A percentile compares a stretch with the other conserved stretches of the same genome.
Conservation (phyloP, 2,329 filamentous ascomycete genomes). For the Chrysoporthe deuterocubensis region DNA sequence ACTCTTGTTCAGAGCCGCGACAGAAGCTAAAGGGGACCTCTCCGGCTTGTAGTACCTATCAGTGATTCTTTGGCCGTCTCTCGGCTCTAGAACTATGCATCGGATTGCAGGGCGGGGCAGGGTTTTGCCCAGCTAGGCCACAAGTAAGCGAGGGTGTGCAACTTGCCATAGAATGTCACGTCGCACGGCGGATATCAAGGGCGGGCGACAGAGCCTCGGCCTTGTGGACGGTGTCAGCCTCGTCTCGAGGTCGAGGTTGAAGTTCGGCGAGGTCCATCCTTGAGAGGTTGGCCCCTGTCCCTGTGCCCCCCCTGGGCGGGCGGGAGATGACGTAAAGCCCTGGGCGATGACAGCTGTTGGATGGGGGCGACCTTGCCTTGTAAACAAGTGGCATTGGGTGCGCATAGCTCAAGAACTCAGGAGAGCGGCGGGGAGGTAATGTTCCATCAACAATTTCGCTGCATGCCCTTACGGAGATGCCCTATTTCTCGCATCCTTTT, state of each 20-base stretch:
- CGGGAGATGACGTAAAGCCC: not conserved
- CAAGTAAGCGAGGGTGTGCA: too few relatives aligned
- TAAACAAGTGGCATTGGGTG: constrained; percentile 1
- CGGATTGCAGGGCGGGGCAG: too few relatives aligned
- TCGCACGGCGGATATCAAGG: too few relatives aligned
- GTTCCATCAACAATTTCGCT: constrained; percentile 19
- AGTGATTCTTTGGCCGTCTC: too few relatives aligned
- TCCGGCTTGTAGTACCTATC: too few relatives aligned
- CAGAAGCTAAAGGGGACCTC: too few relatives aligned
- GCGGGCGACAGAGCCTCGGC: too few relatives aligned
- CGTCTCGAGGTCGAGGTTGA: not conserved
- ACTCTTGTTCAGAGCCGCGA: too few relatives aligned
- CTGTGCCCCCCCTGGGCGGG: not conserved
- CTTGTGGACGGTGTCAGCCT: not conserved
- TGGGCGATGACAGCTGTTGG: not conserved
- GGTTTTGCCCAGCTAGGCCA: too few relatives aligned
- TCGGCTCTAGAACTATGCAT: too few relatives aligned
- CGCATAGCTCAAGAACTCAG: constrained; percentile 3
- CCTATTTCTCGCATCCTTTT: constrained; percentile 2
- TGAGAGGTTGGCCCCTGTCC: not conserved
- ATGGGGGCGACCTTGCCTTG: not conserved
- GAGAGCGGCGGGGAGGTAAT: constrained; percentile 4
- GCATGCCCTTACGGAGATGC: constrained; percentile 12
- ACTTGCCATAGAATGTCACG: too few relatives aligned
- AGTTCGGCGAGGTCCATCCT: not conserved